Evolutionary conservation across 371 early-diverging fungal species (phyloP).

Genomic region (Nosema muscidifuracis): DNA sequence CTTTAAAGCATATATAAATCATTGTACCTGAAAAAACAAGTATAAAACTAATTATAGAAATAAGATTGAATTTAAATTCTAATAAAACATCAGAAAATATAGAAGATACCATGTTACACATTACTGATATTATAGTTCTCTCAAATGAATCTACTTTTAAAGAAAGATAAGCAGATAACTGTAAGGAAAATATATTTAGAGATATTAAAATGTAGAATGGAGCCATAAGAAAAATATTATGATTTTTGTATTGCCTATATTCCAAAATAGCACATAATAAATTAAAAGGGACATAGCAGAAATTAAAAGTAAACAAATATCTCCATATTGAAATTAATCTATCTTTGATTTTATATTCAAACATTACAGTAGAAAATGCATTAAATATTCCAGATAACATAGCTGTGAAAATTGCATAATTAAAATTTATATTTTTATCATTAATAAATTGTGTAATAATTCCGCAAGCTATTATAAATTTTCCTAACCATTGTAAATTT

Average conservation of each 20-base stretch:
- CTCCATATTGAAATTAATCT: background rate
- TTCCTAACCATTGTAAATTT: background rate
- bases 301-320: conserved; percentile 17
- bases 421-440: background rate
- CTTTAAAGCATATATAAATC: background rate
- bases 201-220: conserved; percentile 1
- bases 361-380: conserved; percentile 1
- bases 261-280: background rate
- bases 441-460: background rate
- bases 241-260: background rate
- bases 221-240: background rate
- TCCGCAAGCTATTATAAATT: background rate
- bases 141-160: conserved; percentile 4
- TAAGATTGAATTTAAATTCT: background rate
- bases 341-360: conserved; percentile 5
- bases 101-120: background rate
- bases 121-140: background rate
- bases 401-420: background rate
- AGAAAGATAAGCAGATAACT: background rate
- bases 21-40: background rate
- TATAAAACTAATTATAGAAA: background rate
- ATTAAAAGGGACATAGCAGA: conserved; percentile 17
- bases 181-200: background rate
- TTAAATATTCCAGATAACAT: conserved; percentile 1
- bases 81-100: background rate